These are phyloP conservation scores for Aspergillus sclerotioniger DNA, from an alignment of 495 filamentous ascomycete species.

Conservation along the genomic window DNA sequence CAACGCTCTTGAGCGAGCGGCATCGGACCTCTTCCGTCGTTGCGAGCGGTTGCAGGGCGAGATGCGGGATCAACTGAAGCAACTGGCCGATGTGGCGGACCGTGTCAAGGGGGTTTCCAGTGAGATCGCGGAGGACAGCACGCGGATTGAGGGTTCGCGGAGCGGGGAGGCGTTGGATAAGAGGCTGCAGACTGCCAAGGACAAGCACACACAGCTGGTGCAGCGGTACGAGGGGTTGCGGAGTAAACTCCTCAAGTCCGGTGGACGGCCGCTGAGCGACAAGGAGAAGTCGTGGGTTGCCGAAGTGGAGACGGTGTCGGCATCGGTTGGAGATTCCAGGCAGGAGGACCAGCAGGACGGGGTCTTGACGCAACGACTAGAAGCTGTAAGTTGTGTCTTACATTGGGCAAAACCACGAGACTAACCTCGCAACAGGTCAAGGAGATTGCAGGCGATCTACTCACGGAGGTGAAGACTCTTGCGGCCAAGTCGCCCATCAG, in stretches of 20 bases:
- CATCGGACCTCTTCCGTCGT: slow-evolving; percentile 76
- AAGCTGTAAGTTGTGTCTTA: slow-evolving; percentile 36
- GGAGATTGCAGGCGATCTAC: slow-evolving; percentile 48
- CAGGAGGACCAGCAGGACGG: slow-evolving; percentile 27
- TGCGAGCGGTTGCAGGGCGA: slow-evolving; percentile 72
- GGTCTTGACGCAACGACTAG: slow-evolving; percentile 35
- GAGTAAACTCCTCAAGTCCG: slow-evolving; percentile 55
- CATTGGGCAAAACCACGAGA: not conserved
- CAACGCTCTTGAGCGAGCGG: slow-evolving; percentile 65
- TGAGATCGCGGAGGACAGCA: slow-evolving; percentile 52
- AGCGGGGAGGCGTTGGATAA: slow-evolving; percentile 55
- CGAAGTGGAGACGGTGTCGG: slow-evolving; percentile 56
- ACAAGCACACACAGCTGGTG: slow-evolving; percentile 58
- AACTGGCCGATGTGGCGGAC: slow-evolving; percentile 63
- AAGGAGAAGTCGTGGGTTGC: slow-evolving; percentile 67
- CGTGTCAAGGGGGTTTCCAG: slow-evolving; percentile 66
- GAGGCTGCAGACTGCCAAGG: slow-evolving; percentile 57
- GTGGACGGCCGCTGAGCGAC: slow-evolving; percentile 65
- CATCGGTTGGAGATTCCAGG: slow-evolving; percentile 27
- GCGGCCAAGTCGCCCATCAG: slow-evolving; percentile 27
- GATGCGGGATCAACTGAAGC: slow-evolving; percentile 66
- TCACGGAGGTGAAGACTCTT: slow-evolving; percentile 46
- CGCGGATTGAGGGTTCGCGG: slow-evolving; percentile 38
- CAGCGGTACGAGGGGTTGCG: slow-evolving; percentile 63
- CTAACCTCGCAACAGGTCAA: slow-evolving; percentile 37